Evolutionary conservation across 1,284 basidiomycete genomes (phyloP), one percentile per base, ranked within the genome.

Genomic region (Sporisorium exsertum): DNA sequence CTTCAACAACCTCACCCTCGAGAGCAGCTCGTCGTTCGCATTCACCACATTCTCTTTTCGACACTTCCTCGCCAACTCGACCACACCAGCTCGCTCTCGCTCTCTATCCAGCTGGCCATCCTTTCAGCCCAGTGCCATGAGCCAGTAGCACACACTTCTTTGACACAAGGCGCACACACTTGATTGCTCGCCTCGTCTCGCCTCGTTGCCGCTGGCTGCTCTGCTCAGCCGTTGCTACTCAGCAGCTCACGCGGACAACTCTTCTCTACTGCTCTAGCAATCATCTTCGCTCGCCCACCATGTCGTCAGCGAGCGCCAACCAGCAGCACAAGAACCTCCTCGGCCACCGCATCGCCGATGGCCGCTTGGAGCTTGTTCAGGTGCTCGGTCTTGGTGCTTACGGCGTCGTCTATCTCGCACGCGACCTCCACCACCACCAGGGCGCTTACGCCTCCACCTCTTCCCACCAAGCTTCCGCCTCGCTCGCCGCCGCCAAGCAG

Each of bases 311-410:
- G 16, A 73, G 61, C 56, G 64, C 64, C 6, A 71, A 71, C 24
- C 67, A 71, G 32, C 72, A 76, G 54, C 79, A 82, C 67, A 79
- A 77, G 64, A 86, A 87, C 78, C 80, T 87, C 47, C 79, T 87
- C 56, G 87, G 87, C 33, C 81, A 84, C 62, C 72, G 77, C 51
- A 86, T 87, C 65, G 86, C 86, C 69, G 82, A 86, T 59, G 85
- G 83, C 22, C 78, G 86, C 4, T 90, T 97, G 71, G 91, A 95
- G 87, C 92, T 97, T 80, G 90, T 94, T 81, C 91, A 93, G 81
- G 90, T 96, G 61, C 90, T 99, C 60, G 96, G 96, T 58, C 90
- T 94, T 58, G 96, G 96, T 49, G 95, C 95, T 26, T 98, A 97
- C 86, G 96, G 96, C 69, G 92, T 97, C 80, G 95, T 97, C 54